Conservation (phyloP, 2,329 filamentous ascomycete genomes). For the Furcasterigmium furcatum region DNA sequence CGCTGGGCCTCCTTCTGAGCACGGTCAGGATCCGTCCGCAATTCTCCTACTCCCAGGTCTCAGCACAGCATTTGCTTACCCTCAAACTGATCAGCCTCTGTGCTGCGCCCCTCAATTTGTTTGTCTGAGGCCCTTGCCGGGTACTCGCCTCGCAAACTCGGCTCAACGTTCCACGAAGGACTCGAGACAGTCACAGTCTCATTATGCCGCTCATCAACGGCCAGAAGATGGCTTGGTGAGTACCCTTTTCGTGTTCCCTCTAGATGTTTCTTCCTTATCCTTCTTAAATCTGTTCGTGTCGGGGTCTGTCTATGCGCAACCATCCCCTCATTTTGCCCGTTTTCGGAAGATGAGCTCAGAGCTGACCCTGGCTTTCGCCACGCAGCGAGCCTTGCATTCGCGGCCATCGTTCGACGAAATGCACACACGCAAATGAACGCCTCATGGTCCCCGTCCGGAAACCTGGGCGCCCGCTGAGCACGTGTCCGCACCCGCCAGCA, state of each 20-base stretch:
- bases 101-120: neutral
- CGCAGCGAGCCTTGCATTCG: constrained; percentile 70
- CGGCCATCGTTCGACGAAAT: constrained; percentile 73
- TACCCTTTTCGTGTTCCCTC: constrained; percentile 16
- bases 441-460: constrained; percentile 70
- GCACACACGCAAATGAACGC: constrained; percentile 64
- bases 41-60: too few species aligned
- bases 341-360: neutral
- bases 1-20: too few species aligned
- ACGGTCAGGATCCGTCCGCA: too few species aligned
- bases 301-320: too few species aligned
- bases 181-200: constrained; percentile 6
- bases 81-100: too few species aligned
- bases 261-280: constrained; percentile 5
- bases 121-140: neutral
- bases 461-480: constrained; percentile 66
- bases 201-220: constrained; percentile 68
- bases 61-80: too few species aligned
- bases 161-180: neutral
- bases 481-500: constrained; percentile 63
- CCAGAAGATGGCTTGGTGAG: constrained; percentile 72
- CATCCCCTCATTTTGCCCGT: constrained; percentile 2
- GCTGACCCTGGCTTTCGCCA: constrained; percentile 10
- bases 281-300: constrained; percentile 1
- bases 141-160: neutral